Evolutionary conservation across 1,284 basidiomycete genomes (phyloP), one percentile per base, ranked within the genome.

Genomic region (Trichosporon coremiiforme): DNA sequence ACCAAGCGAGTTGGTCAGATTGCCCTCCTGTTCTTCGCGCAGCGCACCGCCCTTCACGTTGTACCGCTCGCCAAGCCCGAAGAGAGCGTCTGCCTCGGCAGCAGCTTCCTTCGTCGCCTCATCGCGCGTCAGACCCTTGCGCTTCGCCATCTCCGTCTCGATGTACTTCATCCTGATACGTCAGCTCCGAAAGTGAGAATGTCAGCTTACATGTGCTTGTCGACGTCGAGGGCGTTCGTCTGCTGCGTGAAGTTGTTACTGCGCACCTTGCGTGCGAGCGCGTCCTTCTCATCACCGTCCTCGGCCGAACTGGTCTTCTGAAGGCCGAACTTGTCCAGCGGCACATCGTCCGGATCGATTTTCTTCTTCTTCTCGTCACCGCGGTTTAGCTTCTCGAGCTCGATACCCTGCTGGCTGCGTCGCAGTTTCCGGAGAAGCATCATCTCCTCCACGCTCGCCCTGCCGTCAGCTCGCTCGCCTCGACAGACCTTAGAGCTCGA

Each of bases 191-290:
- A 13, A 2, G 25, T 9, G 0, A 3, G 5, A 38, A 13, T 10
- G 25, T 2, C 12, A 31, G 81, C 91, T 71, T 70, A 95, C 95
- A 98, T 98, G 80, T 98, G 96, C 79, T 97, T 98, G 85, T 99
- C 95, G 6, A 98, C 94, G 78, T 98, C 95, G 12, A 98, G 87
- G 1, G 90, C 89, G 79, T 97, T 97, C 1, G 95, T 99, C 84
- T 98, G 95, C 73, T 94, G 91, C 0, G 96, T 98, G 80, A 99
- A 98, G 84, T 98, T 97, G 84, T 93, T 95, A 25, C 88, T 87
- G 64, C 93, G 87, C 4, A 98, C 89, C 69, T 90, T 86, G 67
- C 92, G 86, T 33, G 82, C 81, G 22, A 91, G 89, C 73, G 89
- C 89, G 4, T 89, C 88, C 66, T 89, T 88, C 63, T 88, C 86